phyloP scores from a whole-genome alignment of 1,139 yeast genomes.

The Saccharomyces hybrid region DNA sequence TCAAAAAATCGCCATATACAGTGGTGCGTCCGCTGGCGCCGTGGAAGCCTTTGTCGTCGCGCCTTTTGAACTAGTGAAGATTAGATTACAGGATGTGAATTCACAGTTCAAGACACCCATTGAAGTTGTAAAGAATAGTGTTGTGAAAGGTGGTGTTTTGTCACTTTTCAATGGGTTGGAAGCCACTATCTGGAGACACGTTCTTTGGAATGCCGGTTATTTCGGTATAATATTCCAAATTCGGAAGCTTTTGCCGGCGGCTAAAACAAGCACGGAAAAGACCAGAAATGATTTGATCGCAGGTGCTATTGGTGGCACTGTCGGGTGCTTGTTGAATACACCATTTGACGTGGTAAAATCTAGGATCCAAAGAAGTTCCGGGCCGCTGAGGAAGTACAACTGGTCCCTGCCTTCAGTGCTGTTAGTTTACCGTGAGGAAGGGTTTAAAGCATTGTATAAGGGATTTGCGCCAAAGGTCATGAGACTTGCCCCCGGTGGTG shows the following conservation, averaged over 20 bases:
- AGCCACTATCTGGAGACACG: slow-evolving; percentile 96
- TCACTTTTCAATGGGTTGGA: slow-evolving; percentile 93
- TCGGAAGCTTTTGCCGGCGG: slow-evolving; percentile 69
- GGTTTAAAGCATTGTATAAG: slow-evolving; percentile 78
- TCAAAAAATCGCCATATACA: slow-evolving; percentile 78
- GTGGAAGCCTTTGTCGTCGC: slow-evolving; percentile 94
- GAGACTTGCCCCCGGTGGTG: slow-evolving; percentile 99
- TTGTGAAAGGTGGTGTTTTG: slow-evolving; percentile 66
- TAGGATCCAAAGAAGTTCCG: slow-evolving; percentile 77
- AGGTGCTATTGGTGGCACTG: slow-evolving; percentile 94
- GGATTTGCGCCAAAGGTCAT: slow-evolving; percentile 96
- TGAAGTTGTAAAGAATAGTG: slow-evolving; percentile 70
- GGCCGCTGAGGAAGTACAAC: slow-evolving; percentile 61
- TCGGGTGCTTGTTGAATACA: slow-evolving; percentile 88
- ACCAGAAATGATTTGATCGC: slow-evolving; percentile 81
- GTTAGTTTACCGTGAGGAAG: slow-evolving; percentile 82
- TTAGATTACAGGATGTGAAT: slow-evolving; percentile 83
- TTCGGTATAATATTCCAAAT: slow-evolving; percentile 92
- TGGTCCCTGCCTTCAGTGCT: slow-evolving; percentile 85
- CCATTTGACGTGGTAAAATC: slow-evolving; percentile 98
- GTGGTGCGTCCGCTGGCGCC: slow-evolving; percentile 99
- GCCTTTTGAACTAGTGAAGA: slow-evolving; percentile 83
- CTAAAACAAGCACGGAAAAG: slow-evolving; percentile 61
- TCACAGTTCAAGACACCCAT: slow-evolving; percentile 79
- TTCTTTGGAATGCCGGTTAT: slow-evolving; percentile 96